Percentiles rank a stretch among this genome's conserved stretches.
Conservation (phyloP, 805 yeast species). For the Ogataea naganishii region DNA sequence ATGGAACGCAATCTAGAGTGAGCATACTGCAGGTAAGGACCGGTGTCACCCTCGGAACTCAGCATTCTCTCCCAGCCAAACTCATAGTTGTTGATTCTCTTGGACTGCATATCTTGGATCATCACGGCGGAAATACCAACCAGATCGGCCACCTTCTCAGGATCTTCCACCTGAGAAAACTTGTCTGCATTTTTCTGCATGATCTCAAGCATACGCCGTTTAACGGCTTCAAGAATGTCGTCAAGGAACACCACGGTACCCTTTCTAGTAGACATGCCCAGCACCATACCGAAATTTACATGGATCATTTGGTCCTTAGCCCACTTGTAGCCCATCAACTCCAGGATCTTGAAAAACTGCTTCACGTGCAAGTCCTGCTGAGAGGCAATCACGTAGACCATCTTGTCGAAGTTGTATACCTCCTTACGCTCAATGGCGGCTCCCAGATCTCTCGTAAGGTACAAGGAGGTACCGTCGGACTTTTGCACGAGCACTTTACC, state of each 20-base stretch:
- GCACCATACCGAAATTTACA: slow-evolving; percentile 94
- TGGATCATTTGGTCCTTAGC: slow-evolving; percentile 60
- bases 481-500: slow-evolving; percentile 92
- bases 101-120: slow-evolving; percentile 98
- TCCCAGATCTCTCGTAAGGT: slow-evolving; percentile 93
- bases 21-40: slow-evolving; percentile 97
- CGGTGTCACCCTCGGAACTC: slow-evolving; percentile 98
- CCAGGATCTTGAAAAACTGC: slow-evolving; percentile 89
- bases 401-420: slow-evolving; percentile 80
- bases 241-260: slow-evolving; percentile 99
- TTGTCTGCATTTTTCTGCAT: slow-evolving; percentile 89
- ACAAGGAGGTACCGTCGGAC: slow-evolving; percentile 90
- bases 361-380: slow-evolving; percentile 94
- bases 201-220: slow-evolving; percentile 90
- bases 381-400: slow-evolving; percentile 91
- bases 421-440: slow-evolving; percentile 90
- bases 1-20: slow-evolving; percentile 95
- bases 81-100: slow-evolving; percentile 91
- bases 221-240: slow-evolving; percentile 86
- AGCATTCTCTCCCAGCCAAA: slow-evolving; percentile 98
- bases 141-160: slow-evolving; percentile 90
- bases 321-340: slow-evolving; percentile 87
- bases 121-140: slow-evolving; percentile 96
- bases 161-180: slow-evolving; percentile 87
- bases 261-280: slow-evolving; percentile 96